Evolutionary conservation across 139 green algal species (phyloP).

Genomic region (Chlamydomonas urium): DNA sequence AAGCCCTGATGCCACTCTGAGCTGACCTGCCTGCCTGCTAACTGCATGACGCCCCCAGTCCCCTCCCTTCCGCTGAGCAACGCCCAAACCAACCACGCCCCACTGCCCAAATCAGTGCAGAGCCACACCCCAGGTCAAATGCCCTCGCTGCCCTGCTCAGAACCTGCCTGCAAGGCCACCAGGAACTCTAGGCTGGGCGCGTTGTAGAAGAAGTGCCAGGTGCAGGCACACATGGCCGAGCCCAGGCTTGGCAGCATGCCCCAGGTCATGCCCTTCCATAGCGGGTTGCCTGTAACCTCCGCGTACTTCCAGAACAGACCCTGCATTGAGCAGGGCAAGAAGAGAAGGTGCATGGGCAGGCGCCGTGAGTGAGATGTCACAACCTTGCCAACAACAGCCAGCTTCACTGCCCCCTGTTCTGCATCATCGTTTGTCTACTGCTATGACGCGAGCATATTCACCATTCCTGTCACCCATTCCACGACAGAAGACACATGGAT

Average conservation of each 20-base stretch:
- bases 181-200: conserved; percentile 64
- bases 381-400: background rate
- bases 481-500: conserved; percentile 75
- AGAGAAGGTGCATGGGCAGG: background rate
- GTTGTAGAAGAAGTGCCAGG: conserved; percentile 94
- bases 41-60: no score
- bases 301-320: conserved; percentile 83
- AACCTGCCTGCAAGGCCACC: conserved; percentile 55
- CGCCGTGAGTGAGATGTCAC: background rate
- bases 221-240: conserved; percentile 80
- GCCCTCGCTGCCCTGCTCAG: no score
- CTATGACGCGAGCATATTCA: background rate
- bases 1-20: no score
- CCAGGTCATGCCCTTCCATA: conserved; percentile 87
- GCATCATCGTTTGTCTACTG: background rate
- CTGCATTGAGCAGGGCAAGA: no score
- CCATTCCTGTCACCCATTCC: conserved; percentile 82
- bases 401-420: background rate
- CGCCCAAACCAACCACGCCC: no score
- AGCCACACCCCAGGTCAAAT: no score
- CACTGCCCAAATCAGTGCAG: no score
- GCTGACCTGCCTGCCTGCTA: no score
- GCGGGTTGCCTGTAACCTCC: conserved; percentile 63
- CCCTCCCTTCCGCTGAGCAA: no score
- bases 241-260: conserved; percentile 86